Evolutionary conservation across 805 yeast species (phyloP).

Genomic region (Huiozyma naganishii): DNA sequence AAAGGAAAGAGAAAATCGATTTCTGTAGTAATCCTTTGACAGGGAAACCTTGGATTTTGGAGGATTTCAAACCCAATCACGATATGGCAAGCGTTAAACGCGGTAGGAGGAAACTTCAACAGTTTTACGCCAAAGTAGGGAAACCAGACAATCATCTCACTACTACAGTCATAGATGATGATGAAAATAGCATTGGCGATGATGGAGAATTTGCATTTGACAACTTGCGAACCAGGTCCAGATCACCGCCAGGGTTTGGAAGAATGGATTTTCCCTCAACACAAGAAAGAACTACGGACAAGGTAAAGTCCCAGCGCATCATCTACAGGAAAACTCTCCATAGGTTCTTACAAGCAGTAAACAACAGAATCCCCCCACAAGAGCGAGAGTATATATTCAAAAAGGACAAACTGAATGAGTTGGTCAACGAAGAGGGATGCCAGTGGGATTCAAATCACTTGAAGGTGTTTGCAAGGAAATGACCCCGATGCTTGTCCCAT

Average conservation of each 20-base stretch:
- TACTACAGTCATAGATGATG: not conserved
- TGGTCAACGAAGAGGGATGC: conserved; percentile 26
- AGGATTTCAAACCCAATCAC: conserved; percentile 24
- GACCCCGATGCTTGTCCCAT: not conserved
- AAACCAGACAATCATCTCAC: conserved; percentile 5
- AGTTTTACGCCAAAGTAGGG: conserved; percentile 15
- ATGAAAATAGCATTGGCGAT: not conserved
- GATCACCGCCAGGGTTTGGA: conserved; percentile 51
- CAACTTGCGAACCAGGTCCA: conserved; percentile 27
- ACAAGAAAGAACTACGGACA: conserved; percentile 36
- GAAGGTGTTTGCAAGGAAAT: conserved; percentile 13
- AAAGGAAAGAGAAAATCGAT: not conserved
- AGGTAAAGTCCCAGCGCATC: conserved; percentile 25
- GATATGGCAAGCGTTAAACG: conserved; percentile 5
- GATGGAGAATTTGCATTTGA: conserved; percentile 11
- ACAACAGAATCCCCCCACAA: conserved; percentile 22
- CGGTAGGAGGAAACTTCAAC: conserved; percentile 11
- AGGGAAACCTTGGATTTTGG: conserved; percentile 25
- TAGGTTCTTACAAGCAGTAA: conserved; percentile 35
- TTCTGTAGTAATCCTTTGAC: conserved; percentile 22
- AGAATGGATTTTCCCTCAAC: conserved; percentile 49
- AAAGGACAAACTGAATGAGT: conserved; percentile 30
- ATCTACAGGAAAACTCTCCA: conserved; percentile 32
- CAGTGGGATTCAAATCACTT: conserved; percentile 21
- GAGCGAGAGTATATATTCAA: conserved; percentile 37